Evolutionary conservation across 202 grass and related monocot genomes (phyloP), one percentile per base, ranked within the genome.

Genomic region (Setaria viridis): DNA sequence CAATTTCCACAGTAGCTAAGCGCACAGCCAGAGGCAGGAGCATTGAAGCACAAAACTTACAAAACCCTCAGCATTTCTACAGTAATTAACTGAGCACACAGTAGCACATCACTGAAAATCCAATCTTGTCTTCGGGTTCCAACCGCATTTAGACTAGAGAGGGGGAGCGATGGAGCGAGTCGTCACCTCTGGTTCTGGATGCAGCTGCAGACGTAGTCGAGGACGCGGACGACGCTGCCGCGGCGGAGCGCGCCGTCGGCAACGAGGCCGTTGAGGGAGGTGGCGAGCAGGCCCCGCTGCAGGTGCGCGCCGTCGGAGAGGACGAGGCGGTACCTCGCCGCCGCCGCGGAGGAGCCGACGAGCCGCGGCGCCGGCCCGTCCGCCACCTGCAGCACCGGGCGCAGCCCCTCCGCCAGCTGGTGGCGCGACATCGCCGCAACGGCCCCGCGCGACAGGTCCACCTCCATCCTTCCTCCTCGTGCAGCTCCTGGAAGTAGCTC

Each of bases 361-460:
- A 93, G 90, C 34, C 77, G 85, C 67, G 95, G 70, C 46, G 11
- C 83, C 67, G 95, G 70, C 46, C 6, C 83, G 37, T 92, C 92
- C 81, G 80, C 74, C 45, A 94, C 80, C 90, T 99, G 93, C 72
- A 99, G 86, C 82, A 94, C 86, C 49, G 93, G 97, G 54, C 83
- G 76, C 63, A 86, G 77, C 65, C 79, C 87, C 5, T 89, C 82
- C 25, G 25, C 11, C 39, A 41, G 4, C 59, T 32, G 75, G 19
- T 78, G n/a, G 42, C 67, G 1, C 65, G 84, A 89, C 35, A 95
- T 86, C 51, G 62, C 65, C 84, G 79, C 84, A 78, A 99, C 89
- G 49, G 90, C 91, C 3, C 82, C 91, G 35, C 62, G 42, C 45
- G 86, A 87, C 71, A 99, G 90, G 63, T 66, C 70, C 70, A 11